phyloP scores from a whole-genome alignment of 345 rosid species.

The Viola odorata region DNA sequence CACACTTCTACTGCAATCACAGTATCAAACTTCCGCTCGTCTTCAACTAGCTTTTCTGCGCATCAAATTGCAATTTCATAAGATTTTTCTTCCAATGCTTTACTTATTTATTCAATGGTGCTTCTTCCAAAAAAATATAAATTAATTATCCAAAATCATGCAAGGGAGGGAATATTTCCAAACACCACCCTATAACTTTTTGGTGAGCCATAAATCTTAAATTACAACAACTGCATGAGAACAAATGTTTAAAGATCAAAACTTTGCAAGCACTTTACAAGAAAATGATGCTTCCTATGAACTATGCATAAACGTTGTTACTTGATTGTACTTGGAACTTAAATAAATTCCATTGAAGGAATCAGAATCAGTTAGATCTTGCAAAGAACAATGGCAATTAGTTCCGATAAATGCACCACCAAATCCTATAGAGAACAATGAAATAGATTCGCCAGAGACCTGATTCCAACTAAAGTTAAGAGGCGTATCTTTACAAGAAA shows the following conservation, averaged over 20 bases:
- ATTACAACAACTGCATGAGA: not conserved
- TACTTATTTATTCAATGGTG: not conserved
- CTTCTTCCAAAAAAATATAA: not conserved
- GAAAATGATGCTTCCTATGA: not conserved
- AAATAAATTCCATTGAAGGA: not conserved
- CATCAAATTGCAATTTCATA: slow-evolving; percentile 14
- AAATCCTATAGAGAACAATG: not conserved
- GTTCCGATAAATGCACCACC: not conserved
- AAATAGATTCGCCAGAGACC: not conserved
- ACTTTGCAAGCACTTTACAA: not conserved
- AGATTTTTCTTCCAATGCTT: not conserved
- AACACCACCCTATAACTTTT: too few relatives aligned
- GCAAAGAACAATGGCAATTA: not conserved
- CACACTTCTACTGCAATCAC: slow-evolving; percentile 79
- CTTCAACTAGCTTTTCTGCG: slow-evolving; percentile 77
- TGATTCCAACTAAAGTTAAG: too few relatives aligned
- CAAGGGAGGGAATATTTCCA: too few relatives aligned
- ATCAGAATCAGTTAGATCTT: not conserved
- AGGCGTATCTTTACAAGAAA: too few relatives aligned
- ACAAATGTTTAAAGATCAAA: not conserved
- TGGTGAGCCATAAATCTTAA: not conserved
- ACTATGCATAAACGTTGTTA: not conserved
- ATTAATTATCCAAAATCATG: too few relatives aligned
- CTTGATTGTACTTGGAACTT: not conserved
- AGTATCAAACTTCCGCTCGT: slow-evolving; percentile 70